Evolutionary conservation across 139 green algal genomes (phyloP), one percentile per base, ranked within the genome.

Genomic region (Tetradesmus lagerheimii): DNA sequence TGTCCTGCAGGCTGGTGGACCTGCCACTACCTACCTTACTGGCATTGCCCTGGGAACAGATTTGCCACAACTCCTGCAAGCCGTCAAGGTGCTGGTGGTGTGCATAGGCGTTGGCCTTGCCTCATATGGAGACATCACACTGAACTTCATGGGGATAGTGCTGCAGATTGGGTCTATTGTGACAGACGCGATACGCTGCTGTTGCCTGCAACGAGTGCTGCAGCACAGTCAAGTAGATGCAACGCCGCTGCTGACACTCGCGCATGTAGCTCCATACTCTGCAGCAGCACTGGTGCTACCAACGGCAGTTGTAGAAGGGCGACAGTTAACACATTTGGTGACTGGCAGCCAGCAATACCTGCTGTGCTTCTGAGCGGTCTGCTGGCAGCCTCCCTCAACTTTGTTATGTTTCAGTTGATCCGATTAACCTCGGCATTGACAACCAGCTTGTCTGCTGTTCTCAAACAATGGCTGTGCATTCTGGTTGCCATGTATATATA

Each of bases 161-260:
- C 67, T 95, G 41, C 94, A 96, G 89, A 14, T n/a, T n/a, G n/a
- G n/a, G n/a, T 92, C 94, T 0, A 89, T 95, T 1, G 89, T 89
- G 1, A 90, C 84, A 37, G 94, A 96, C 85, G 87, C 93, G 25
- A 39, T 76, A 27, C 82, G 93, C 11, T 88, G 93, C 79, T 91
- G 67, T 34, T 67, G 91, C 50, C 88, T 95, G 82, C 93, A 95
- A 77, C 29, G 91, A 0, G 87, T 94, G 15, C 80, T 95, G 82
- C 90, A 91, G 79, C 45, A 85, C 43, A 80, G 23, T 20, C 38
- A 85, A 12, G 27, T 91, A 20, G 67, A 91, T 31, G 50, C 67
- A 14, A 62, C 41, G 9, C 88, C 88, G 3, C 18, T 91, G 45
- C 43, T 83, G 8, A 90, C 86, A 29, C 86, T 90, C 14, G 47